Conservation (phyloP, 2,329 filamentous ascomycete species). For the Aspergillus sp. region DNA sequence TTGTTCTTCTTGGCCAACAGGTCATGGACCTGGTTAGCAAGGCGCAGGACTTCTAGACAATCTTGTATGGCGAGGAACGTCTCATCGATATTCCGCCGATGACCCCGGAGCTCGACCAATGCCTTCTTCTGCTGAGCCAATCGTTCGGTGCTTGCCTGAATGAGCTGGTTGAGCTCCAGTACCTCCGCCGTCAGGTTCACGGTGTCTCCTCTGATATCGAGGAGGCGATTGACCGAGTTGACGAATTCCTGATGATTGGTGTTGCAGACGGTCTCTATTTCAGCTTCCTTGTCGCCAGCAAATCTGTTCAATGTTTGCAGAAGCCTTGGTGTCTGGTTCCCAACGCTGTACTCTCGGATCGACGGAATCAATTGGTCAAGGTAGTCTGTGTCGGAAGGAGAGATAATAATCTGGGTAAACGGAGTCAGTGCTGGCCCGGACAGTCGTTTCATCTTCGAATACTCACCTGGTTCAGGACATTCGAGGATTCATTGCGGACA, state of each 20-base stretch:
- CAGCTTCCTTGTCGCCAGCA: slow-evolving; percentile 73
- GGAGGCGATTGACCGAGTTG: slow-evolving; percentile 84
- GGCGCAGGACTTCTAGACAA: slow-evolving; percentile 81
- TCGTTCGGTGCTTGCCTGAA: slow-evolving; percentile 89
- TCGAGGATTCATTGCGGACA: slow-evolving; percentile 27
- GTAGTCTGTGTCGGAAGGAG: slow-evolving; percentile 84
- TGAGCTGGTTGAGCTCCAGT: slow-evolving; percentile 82
- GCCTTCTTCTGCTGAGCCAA: slow-evolving; percentile 90
- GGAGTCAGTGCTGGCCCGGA: slow-evolving; percentile 5
- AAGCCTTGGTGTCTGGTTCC: slow-evolving; percentile 62
- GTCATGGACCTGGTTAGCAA: slow-evolving; percentile 91
- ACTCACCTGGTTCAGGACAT: slow-evolving; percentile 32
- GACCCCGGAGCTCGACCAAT: slow-evolving; percentile 80
- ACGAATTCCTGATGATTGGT: slow-evolving; percentile 97
- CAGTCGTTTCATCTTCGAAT: background rate
- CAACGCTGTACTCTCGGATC: slow-evolving; percentile 76
- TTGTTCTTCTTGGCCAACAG: slow-evolving; percentile 87
- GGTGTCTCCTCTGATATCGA: slow-evolving; percentile 82
- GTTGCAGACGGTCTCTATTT: slow-evolving; percentile 90
- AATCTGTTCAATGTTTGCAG: slow-evolving; percentile 72
- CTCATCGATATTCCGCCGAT: slow-evolving; percentile 93
- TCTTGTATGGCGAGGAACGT: slow-evolving; percentile 80
- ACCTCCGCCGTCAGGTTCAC: slow-evolving; percentile 85
- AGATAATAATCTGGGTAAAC: slow-evolving; percentile 68
- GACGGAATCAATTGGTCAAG: slow-evolving; percentile 92